These are phyloP conservation scores for Penicillium sp. DNA, from an alignment of 2,329 filamentous ascomycete genomes.

Conservation along the genomic window DNA sequence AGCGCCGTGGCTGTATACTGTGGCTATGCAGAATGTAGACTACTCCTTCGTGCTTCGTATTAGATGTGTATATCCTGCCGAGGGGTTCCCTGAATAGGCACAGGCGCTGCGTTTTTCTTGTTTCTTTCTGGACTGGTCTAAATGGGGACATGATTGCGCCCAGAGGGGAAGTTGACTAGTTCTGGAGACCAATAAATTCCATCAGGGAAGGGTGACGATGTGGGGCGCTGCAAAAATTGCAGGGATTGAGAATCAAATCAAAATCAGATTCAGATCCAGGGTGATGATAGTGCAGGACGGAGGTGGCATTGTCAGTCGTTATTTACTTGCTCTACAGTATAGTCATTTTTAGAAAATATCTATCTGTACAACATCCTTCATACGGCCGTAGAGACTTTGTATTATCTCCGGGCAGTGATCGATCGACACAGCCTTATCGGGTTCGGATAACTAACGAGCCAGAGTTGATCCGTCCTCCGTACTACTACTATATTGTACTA, in stretches of 20 bases:
- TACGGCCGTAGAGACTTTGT: background rate
- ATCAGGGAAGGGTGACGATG: background rate
- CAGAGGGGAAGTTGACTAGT: background rate
- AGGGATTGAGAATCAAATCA: background rate
- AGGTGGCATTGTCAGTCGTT: background rate
- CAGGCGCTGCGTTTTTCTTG: background rate
- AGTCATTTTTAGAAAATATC: background rate
- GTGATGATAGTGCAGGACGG: background rate
- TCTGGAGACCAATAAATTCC: background rate
- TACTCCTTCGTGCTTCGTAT: background rate
- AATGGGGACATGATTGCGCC: background rate
- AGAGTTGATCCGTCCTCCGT: background rate
- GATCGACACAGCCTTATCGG: constrained; percentile 1
- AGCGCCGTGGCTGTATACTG: background rate
- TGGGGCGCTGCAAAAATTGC: constrained; percentile 1
- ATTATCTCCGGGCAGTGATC: background rate
- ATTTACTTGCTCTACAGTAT: background rate
- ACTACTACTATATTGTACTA: no score
- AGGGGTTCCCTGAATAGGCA: background rate
- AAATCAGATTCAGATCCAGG: background rate
- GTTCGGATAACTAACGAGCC: background rate
- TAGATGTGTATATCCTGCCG: background rate
- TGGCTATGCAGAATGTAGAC: background rate
- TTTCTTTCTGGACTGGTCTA: background rate
- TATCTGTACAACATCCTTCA: background rate